Conservation (phyloP, 768 basidiomycete genomes). For the Mycena chlorophos region DNA sequence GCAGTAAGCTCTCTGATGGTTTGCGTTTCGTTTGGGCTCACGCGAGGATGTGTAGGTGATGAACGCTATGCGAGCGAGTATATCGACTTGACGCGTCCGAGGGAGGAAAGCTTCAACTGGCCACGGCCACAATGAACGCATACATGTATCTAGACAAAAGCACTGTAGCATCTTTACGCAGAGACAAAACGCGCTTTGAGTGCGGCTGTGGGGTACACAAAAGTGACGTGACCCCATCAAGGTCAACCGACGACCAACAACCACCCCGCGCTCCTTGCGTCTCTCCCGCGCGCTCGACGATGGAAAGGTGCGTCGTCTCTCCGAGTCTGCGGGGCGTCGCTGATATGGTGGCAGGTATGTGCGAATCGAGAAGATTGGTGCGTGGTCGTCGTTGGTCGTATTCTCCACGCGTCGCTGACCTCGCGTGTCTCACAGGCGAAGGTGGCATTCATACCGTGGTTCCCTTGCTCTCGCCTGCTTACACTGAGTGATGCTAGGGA, state of each 20-base stretch:
- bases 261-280: constrained; percentile 3
- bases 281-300: constrained; percentile 18
- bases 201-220: not conserved
- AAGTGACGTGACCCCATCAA: constrained; percentile 5
- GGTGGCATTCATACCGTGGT: constrained; percentile 27
- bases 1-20: constrained; percentile 51
- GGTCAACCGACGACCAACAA: not conserved
- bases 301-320: constrained; percentile 46
- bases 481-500: constrained; percentile 55
- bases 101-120: constrained; percentile 65
- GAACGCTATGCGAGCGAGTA: constrained; percentile 73
- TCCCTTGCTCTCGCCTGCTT: constrained; percentile 12
- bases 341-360: constrained; percentile 64
- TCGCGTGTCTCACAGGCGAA: constrained; percentile 44
- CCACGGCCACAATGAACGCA: constrained; percentile 59
- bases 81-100: constrained; percentile 67
- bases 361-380: constrained; percentile 98
- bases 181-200: not conserved
- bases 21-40: constrained; percentile 13
- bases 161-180: not conserved
- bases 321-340: not conserved
- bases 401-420: constrained; percentile 15
- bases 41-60: constrained; percentile 47
- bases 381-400: constrained; percentile 40
- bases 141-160: not conserved